Conservation (phyloP, 2,329 filamentous ascomycete genomes). For the Lecanicillium sp. region DNA sequence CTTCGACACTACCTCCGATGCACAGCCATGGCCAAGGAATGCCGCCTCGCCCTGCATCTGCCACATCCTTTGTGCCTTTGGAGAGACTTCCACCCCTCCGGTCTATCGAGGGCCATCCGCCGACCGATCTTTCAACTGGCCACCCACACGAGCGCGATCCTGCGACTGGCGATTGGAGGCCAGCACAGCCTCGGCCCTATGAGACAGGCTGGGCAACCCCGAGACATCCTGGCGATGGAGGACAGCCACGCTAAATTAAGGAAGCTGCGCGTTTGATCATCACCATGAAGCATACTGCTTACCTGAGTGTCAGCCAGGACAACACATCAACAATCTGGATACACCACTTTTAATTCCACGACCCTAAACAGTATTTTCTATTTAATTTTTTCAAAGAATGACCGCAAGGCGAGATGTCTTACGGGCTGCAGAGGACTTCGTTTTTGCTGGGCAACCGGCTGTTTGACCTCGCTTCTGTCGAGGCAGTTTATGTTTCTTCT, state of each 20-base stretch:
- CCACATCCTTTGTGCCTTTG: slow-evolving; percentile 26
- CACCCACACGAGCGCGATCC: slow-evolving; percentile 25
- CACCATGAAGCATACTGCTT: no score
- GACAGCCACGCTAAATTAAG: neutral
- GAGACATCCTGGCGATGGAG: slow-evolving; percentile 1
- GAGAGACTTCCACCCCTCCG: slow-evolving; percentile 41
- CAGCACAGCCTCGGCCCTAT: slow-evolving; percentile 20
- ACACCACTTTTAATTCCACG: slow-evolving; percentile 5
- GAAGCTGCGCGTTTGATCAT: no score
- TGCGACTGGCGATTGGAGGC: slow-evolving; percentile 27
- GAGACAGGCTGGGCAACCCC: slow-evolving; percentile 29
- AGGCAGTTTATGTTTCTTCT: neutral
- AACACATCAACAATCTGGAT: neutral
- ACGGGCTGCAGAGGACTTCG: slow-evolving; percentile 4
- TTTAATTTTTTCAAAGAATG: neutral
- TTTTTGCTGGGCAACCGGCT: slow-evolving; percentile 5
- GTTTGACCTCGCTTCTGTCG: neutral
- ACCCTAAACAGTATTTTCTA: neutral
- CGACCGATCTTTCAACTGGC: slow-evolving; percentile 15
- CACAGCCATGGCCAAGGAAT: slow-evolving; percentile 27
- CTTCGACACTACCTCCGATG: slow-evolving; percentile 32
- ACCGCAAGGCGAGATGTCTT: no score
- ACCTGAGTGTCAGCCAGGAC: no score
- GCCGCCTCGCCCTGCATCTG: slow-evolving; percentile 28
- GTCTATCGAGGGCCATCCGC: slow-evolving; percentile 29